Conservation (phyloP, 495 filamentous ascomycete genomes). For the Aspergillus cavernicola region DNA sequence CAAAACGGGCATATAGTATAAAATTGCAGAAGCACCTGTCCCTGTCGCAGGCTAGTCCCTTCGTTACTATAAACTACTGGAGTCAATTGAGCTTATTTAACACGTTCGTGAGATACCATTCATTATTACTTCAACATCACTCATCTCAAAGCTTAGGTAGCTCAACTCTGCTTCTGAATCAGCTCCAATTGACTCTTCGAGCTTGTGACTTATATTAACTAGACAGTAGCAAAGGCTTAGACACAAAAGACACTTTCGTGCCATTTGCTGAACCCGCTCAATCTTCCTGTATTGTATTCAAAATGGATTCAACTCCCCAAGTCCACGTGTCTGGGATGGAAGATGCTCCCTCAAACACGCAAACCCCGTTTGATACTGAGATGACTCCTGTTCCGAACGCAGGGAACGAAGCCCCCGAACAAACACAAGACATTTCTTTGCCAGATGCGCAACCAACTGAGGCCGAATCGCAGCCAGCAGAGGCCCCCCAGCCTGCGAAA, state of each 20-base stretch:
- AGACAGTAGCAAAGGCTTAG: too few relatives aligned
- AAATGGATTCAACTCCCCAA: slow-evolving; percentile 26
- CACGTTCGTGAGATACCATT: background rate
- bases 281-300: background rate
- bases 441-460: slow-evolving; percentile 22
- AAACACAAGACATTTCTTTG: slow-evolving; percentile 19
- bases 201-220: background rate
- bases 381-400: slow-evolving; percentile 17
- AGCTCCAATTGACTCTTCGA: background rate
- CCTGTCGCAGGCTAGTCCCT: too few relatives aligned
- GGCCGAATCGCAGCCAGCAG: slow-evolving; percentile 15
- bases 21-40: too few relatives aligned
- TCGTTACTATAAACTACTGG: too few relatives aligned
- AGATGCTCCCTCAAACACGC: background rate
- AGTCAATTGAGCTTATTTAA: too few relatives aligned
- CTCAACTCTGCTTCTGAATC: background rate
- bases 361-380: slow-evolving; percentile 22
- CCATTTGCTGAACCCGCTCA: too few relatives aligned
- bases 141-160: background rate
- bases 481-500: slow-evolving; percentile 15
- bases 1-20: background rate
- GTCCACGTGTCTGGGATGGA: slow-evolving; percentile 22
- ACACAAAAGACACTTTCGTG: too few relatives aligned
- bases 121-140: background rate
- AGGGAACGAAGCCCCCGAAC: slow-evolving; percentile 9